Conservation (phyloP, 83 land plant genomes). For the Picea abies region DNA sequence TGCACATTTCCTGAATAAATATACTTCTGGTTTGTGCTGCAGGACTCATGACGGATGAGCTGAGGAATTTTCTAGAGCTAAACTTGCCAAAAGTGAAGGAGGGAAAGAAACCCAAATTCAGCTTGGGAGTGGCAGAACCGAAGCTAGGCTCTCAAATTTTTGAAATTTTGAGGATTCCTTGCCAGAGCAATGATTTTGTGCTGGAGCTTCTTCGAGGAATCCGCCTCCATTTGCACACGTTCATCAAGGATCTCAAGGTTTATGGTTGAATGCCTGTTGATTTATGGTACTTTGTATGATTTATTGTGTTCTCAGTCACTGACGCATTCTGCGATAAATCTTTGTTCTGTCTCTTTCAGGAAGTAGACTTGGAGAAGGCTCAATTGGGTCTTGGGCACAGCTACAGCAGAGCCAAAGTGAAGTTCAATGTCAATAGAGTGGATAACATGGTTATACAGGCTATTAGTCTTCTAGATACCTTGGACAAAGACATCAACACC, state of each 20-base stretch:
- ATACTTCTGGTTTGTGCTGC: constrained; percentile 6
- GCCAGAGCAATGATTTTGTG: constrained; percentile 89
- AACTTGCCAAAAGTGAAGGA: constrained; percentile 91
- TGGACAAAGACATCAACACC: constrained; percentile 96
- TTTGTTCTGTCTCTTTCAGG: constrained; percentile 40
- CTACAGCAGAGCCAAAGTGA: constrained; percentile 98
- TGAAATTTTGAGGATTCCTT: constrained; percentile 75
- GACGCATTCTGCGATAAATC: background rate
- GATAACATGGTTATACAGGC: constrained; percentile 99
- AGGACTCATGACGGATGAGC: constrained; percentile 90
- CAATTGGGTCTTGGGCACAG: constrained; percentile 96
- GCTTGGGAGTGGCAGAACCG: constrained; percentile 82
- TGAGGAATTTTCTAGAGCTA: constrained; percentile 85
- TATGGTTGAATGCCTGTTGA: constrained; percentile 1
- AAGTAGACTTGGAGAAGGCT: constrained; percentile 90
- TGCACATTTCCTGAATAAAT: no score
- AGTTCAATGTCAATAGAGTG: constrained; percentile 95
- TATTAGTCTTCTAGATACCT: constrained; percentile 86
- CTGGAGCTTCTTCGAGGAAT: constrained; percentile 92
- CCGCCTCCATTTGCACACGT: constrained; percentile 78
- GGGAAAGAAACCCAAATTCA: constrained; percentile 80
- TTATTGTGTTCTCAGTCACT: background rate
- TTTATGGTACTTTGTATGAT: background rate
- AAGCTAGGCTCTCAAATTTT: constrained; percentile 88
- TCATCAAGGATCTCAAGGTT: constrained; percentile 89